Percentiles rank a stretch among this genome's conserved stretches.
Evolutionary conservation across 2,329 filamentous ascomycete species (phyloP).

Genomic region (Aspergillus sp.): DNA sequence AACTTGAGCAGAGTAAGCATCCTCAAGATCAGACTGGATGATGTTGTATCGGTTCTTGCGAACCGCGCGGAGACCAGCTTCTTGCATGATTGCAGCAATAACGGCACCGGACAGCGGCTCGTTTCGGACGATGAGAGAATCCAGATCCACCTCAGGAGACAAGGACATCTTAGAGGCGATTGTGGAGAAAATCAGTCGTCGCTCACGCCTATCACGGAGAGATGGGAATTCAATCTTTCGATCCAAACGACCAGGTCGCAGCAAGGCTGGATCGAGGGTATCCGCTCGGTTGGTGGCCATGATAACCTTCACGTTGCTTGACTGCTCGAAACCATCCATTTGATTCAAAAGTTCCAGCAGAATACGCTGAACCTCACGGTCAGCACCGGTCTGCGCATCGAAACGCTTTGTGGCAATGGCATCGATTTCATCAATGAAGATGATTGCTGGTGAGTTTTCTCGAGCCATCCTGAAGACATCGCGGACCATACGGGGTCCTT

Average conservation of each 20-base stretch:
- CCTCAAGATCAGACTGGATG: slow-evolving; percentile 93
- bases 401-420: slow-evolving; percentile 99
- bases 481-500: slow-evolving; percentile 97
- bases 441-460: slow-evolving; percentile 96
- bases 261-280: slow-evolving; percentile 89
- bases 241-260: slow-evolving; percentile 92
- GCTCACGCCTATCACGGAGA: slow-evolving; percentile 87
- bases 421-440: slow-evolving; percentile 99
- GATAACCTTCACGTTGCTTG: slow-evolving; percentile 98
- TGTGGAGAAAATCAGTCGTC: slow-evolving; percentile 95
- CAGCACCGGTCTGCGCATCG: slow-evolving; percentile 95
- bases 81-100: slow-evolving; percentile 99
- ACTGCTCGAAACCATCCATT: slow-evolving; percentile 99
- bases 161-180: slow-evolving; percentile 97
- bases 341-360: slow-evolving; percentile 96
- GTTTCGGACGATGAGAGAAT: slow-evolving; percentile 93
- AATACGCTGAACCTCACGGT: slow-evolving; percentile 98
- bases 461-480: slow-evolving; percentile 99
- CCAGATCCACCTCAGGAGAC: slow-evolving; percentile 92
- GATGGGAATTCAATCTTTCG: slow-evolving; percentile 99
- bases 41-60: slow-evolving; percentile 99
- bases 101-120: slow-evolving; percentile 93
- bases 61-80: slow-evolving; percentile 89
- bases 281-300: slow-evolving; percentile 99
- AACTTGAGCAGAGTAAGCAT: slow-evolving; percentile 95